Base-by-base conservation (phyloP, 805 yeast species). In the Hagleromyces aurorensis region DNA sequence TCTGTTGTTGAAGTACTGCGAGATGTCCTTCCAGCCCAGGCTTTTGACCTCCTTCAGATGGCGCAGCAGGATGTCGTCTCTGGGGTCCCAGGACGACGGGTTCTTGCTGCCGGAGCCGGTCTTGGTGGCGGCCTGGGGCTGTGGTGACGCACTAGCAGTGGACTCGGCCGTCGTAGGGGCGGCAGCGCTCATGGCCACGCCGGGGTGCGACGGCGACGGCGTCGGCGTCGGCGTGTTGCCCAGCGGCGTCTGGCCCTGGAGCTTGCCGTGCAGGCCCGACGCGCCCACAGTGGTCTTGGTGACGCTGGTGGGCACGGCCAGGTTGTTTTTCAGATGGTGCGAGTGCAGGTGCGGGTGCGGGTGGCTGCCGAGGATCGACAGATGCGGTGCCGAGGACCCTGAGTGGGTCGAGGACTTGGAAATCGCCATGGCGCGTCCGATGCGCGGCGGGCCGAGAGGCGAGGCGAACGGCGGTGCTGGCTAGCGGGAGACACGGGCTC, bases 11-110 rank as follows among this genome's bases (percentile, higher is more conserved):
- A 84, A 84, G 48, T 79, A 81, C 19, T 76, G 67, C 1, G 91
- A 78, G 29, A 84, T 83, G 42, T 84, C 94, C 54, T 84, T 75
- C 94, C 94, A 84, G 1, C 94, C 94, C 43, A 83, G 65, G 51
- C 80, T 81, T 52, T 77, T 82, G 38, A 75, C 75, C 52, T 84
- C 94, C 56, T 84, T 84, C 48, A 84, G 65, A 45, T 78, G 82
- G 30, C 91, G 67, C 29, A 82, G 58, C 16, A 81, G 50, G 31
- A 73, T 59, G 47, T 82, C 93, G 48, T 82, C 93, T 41, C 75
- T 72, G 1, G 84, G 78, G 27, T 82, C 78, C 93, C 93, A 82
- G 1, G 89, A 70, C 3, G 74, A 64, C 14, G 78, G 77, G 21
- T 52, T 55, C 35, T 48, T 54, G n/a, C 20, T 16, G n/a, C 29